Conservation (phyloP, 31 red algal genomes). For the Porphyra umbilicalis region DNA sequence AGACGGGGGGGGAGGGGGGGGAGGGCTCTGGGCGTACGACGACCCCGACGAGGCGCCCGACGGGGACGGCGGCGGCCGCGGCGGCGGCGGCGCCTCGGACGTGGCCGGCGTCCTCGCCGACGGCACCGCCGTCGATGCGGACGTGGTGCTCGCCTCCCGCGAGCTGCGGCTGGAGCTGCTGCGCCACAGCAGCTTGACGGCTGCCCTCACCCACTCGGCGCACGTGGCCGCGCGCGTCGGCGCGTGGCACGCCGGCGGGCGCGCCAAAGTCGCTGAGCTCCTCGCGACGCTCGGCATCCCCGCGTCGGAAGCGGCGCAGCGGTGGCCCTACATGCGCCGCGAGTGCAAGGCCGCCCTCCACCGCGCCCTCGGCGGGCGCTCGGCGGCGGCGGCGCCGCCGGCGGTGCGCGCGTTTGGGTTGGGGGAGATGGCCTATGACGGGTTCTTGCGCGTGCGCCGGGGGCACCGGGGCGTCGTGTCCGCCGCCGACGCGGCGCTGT, state of each 20-base stretch:
- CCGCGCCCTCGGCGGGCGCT: constrained; percentile 14
- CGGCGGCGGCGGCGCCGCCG: neutral
- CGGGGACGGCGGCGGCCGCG: neutral
- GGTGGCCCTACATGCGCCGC: constrained; percentile 75
- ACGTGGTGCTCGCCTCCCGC: neutral
- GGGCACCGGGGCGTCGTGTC: constrained; percentile 67
- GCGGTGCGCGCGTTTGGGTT: constrained; percentile 45
- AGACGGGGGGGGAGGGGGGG: neutral
- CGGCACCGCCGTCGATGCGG: neutral
- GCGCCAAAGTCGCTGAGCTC: constrained; percentile 44
- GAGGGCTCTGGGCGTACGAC: neutral
- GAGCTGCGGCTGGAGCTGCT: constrained; percentile 76
- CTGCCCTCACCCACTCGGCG: constrained; percentile 37
- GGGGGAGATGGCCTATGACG: constrained; percentile 55
- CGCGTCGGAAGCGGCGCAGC: constrained; percentile 35
- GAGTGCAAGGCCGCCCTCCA: constrained; percentile 57
- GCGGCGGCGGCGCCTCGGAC: neutral
- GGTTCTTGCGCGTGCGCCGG: constrained; percentile 47
- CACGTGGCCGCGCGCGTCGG: constrained; percentile 44
- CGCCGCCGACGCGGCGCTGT: constrained; percentile 51
- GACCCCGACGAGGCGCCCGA: neutral
- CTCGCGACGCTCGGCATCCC: constrained; percentile 79
- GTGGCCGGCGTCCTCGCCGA: neutral
- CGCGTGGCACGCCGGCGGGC: constrained; percentile 66
- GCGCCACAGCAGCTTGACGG: constrained; percentile 60